These are phyloP conservation scores for Colletotrichum lentis DNA, from an alignment of 2,329 filamentous ascomycete species.

Conservation along the genomic window DNA sequence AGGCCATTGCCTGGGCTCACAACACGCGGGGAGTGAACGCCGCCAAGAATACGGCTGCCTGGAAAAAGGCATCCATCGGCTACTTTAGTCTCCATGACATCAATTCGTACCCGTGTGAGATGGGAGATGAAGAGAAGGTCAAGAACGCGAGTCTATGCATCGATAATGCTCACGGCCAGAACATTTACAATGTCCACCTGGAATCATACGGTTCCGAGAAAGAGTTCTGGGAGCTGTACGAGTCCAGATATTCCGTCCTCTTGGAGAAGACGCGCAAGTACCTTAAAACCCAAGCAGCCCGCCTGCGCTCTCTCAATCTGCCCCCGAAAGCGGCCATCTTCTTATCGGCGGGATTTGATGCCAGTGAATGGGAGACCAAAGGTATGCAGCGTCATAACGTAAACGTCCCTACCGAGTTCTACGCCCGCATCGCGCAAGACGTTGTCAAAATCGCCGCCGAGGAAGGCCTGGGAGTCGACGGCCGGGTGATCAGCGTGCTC, in stretches of 20 bases:
- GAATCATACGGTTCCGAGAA: slow-evolving; percentile 82
- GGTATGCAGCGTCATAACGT: slow-evolving; percentile 97
- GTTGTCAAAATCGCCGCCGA: slow-evolving; percentile 84
- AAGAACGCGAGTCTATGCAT: slow-evolving; percentile 94
- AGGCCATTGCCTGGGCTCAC: slow-evolving; percentile 90
- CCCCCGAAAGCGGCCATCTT: slow-evolving; percentile 87
- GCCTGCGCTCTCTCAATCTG: slow-evolving; percentile 66
- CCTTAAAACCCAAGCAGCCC: slow-evolving; percentile 75
- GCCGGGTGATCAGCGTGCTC: slow-evolving; percentile 88
- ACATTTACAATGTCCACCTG: slow-evolving; percentile 94
- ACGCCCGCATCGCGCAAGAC: slow-evolving; percentile 88
- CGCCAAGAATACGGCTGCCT: slow-evolving; percentile 74
- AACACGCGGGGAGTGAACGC: slow-evolving; percentile 74
- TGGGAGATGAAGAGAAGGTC: slow-evolving; percentile 91
- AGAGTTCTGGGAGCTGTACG: slow-evolving; percentile 91
- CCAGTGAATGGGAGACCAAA: slow-evolving; percentile 89
- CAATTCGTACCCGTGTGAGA: slow-evolving; percentile 96
- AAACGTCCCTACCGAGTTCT: slow-evolving; percentile 96
- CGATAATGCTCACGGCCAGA: slow-evolving; percentile 92
- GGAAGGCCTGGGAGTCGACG: slow-evolving; percentile 78
- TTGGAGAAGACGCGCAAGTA: slow-evolving; percentile 83
- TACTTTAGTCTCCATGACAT: slow-evolving; percentile 99
- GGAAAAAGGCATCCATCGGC: slow-evolving; percentile 87
- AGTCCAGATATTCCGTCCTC: slow-evolving; percentile 77
- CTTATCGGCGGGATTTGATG: slow-evolving; percentile 94